Evolutionary conservation across 306 rosid genomes (phyloP), one percentile per base, ranked within the genome.

Genomic region (Pyrus communis): DNA sequence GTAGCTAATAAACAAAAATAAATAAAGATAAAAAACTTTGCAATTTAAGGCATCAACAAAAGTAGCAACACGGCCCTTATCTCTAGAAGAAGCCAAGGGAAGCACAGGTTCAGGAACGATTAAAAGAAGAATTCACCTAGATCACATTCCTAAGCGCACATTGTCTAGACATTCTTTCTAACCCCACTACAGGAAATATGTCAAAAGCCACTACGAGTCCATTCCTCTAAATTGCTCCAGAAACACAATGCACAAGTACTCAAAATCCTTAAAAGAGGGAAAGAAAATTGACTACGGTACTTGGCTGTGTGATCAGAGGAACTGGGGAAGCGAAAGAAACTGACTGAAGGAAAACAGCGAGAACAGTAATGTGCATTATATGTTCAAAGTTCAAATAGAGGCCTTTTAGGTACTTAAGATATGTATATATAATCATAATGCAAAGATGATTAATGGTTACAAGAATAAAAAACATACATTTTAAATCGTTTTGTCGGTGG

Each of bases 401-500:
- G 52, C 23, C n/a, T 73, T 3, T 23, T 17, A 38, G n/a, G 23
- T 57, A 67, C 64, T 33, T 54, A 38, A 76, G 30, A 67, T 67
- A 64, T 71, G 79, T 70, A 63, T 13, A 71, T 43, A 72, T 43
- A 72, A 85, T 70, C 70, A 79, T 22, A 78, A 67, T 21, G 59
- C 77, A 82, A 61, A 67, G 23, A 14, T 35, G 54, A 62, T 28
- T 31, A 35, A 71, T 67, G 23, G 25, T 27, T 55, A 66, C 70
- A 79, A 75, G 83, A 82, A 86, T 85, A 84, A 85, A 81, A 87
- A 80, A 62, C 92, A 63, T 90, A 95, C 99, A 85, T 78, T 95
- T 95, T 92, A 79, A 85, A 89, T 55, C 97, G 95, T 84, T 92
- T 91, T 83, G 89, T 81, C 42, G 93, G 92, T 79, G 92, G 96